These are phyloP conservation scores for Nepenthes mirabilis DNA, from an alignment of 148 eudicot species.

Conservation along the genomic window DNA sequence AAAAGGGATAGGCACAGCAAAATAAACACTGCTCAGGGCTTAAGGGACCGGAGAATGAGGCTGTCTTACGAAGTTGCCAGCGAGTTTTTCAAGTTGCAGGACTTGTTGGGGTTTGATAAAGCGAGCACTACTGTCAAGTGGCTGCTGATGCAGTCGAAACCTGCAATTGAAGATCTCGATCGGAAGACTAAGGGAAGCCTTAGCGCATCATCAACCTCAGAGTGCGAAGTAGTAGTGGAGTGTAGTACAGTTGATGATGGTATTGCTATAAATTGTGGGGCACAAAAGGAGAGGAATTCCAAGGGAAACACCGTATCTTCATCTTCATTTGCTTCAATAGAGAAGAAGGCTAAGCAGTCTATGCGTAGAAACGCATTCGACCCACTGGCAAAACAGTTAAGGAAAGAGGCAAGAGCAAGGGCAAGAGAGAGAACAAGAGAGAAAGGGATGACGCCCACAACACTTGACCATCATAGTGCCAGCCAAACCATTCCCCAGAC, in stretches of 20 bases:
- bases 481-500: neutral
- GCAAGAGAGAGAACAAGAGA: conserved; percentile 41
- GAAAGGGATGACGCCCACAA: conserved; percentile 4
- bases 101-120: conserved; percentile 47
- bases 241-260: neutral
- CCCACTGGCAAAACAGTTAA: conserved; percentile 24
- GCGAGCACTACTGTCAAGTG: conserved; percentile 59
- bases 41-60: conserved; percentile 64
- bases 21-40: conserved; percentile 54
- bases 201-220: conserved; percentile 31
- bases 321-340: neutral
- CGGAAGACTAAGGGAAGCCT: conserved; percentile 15
- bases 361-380: neutral
- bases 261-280: no score
- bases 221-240: conserved; percentile 24
- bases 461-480: neutral
- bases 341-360: conserved; percentile 1
- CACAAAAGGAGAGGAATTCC: no score
- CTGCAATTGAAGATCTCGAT: conserved; percentile 37
- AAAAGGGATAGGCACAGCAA: conserved; percentile 72
- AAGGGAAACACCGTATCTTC: neutral
- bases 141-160: conserved; percentile 31
- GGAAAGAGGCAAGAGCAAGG: conserved; percentile 36
- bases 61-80: conserved; percentile 56
- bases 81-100: conserved; percentile 49